phyloP scores from a whole-genome alignment of 805 yeast genomes.

The Candida ulmi region DNA sequence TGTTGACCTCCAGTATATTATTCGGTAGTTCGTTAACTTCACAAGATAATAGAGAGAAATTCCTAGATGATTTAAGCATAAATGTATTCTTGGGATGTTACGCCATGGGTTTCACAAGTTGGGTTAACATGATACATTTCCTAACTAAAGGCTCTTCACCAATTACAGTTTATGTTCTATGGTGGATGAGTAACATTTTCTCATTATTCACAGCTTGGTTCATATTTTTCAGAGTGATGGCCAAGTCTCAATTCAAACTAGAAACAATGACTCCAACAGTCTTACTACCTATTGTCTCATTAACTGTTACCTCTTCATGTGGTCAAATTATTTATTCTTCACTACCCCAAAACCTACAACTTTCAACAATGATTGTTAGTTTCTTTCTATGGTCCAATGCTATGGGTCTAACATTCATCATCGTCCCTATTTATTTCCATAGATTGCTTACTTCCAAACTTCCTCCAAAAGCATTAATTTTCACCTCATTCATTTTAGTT shows the following conservation, averaged over 20 bases:
- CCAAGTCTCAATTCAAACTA: conserved; percentile 27
- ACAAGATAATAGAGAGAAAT: conserved; percentile 15
- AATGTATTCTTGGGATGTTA: conserved; percentile 71
- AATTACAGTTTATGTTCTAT: conserved; percentile 51
- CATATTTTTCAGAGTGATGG: conserved; percentile 39
- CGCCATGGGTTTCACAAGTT: conserved; percentile 73
- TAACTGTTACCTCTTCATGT: conserved; percentile 70
- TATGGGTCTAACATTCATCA: conserved; percentile 48
- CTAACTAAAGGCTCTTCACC: conserved; percentile 33
- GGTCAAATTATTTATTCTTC: conserved; percentile 50
- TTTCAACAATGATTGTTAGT: conserved; percentile 48
- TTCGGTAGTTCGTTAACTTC: conserved; percentile 34
- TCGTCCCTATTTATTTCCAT: conserved; percentile 54
- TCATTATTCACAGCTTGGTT: conserved; percentile 59
- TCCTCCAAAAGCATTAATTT: conserved; percentile 50
- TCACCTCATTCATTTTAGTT: conserved; percentile 70
- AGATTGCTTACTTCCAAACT: conserved; percentile 52
- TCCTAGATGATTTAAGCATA: conserved; percentile 36
- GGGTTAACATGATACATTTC: conserved; percentile 50
- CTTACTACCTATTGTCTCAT: conserved; percentile 71
- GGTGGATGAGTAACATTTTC: conserved; percentile 64
- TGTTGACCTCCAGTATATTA: conserved; percentile 36
- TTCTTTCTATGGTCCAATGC: conserved; percentile 69
- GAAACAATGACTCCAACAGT: conserved; percentile 49
- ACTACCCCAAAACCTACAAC: conserved; percentile 40